phyloP scores from a whole-genome alignment of 176 grass and related monocot species.

The Rhynchospora breviuscula region DNA sequence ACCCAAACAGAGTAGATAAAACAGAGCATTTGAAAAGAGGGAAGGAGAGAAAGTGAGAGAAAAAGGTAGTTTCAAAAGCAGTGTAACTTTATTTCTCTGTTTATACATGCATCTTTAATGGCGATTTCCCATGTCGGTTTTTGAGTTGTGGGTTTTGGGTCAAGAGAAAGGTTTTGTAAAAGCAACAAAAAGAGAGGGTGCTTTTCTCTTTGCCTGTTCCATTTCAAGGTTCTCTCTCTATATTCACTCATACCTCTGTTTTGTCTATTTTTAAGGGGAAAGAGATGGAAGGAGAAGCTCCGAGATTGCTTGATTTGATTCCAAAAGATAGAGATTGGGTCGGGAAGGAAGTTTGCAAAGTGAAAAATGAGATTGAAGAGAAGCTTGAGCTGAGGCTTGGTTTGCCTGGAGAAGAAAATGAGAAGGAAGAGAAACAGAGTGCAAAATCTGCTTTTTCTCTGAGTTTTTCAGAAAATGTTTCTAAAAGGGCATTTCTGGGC shows the following conservation, averaged over 20 bases:
- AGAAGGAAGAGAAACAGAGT: constrained; percentile 3
- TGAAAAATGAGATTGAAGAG: constrained; percentile 19
- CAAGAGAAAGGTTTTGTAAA: neutral
- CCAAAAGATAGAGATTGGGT: constrained; percentile 22
- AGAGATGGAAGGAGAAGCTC: constrained; percentile 12
- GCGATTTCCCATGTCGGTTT: neutral
- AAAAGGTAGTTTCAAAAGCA: constrained; percentile 29
- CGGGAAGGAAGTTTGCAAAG: constrained; percentile 11
- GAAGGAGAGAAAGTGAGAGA: neutral
- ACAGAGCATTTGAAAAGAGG: neutral
- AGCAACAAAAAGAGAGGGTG: neutral
- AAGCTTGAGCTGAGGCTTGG: constrained; percentile 28
- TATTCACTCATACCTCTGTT: constrained; percentile 6
- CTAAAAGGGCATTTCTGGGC: constrained; percentile 11
- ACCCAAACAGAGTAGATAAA: neutral
- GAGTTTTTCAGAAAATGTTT: constrained; percentile 14
- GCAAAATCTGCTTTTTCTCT: neutral
- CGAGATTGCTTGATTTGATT: constrained; percentile 22
- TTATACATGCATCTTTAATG: constrained; percentile 6
- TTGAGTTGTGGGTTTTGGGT: constrained; percentile 23
- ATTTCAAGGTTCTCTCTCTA: constrained; percentile 12
- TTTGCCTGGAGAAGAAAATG: constrained; percentile 20
- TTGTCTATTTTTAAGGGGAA: constrained; percentile 15
- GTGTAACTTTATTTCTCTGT: constrained; percentile 20
- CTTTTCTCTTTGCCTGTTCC: constrained; percentile 1